Conservation (phyloP, 2,329 filamentous ascomycete genomes). For the Microthyrium microscopicum region DNA sequence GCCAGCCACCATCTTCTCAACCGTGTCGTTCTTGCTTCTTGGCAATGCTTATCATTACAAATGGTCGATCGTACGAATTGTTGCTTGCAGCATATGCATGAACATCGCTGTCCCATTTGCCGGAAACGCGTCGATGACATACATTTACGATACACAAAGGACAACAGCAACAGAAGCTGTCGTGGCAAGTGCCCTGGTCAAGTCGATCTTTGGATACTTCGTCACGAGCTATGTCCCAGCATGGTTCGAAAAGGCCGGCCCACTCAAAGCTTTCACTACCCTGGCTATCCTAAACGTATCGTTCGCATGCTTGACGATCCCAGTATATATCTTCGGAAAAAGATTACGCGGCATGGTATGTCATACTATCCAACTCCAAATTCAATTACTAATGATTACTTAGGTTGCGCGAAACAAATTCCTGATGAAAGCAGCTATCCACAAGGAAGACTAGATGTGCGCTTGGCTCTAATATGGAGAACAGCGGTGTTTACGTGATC, state of each 20-base stretch:
- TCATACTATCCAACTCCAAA: too few species aligned
- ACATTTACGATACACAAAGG: conserved; percentile 33
- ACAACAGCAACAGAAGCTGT: conserved; percentile 32
- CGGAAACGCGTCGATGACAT: conserved; percentile 33
- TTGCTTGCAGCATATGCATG: conserved; percentile 27
- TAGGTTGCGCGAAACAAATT: too few species aligned
- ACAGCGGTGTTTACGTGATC: too few species aligned
- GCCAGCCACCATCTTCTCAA: conserved; percentile 10
- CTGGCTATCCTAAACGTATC: conserved; percentile 22
- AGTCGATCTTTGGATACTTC: conserved; percentile 28
- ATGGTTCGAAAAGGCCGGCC: conserved; percentile 16
- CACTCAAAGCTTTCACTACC: conserved; percentile 15
- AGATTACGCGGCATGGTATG: conserved; percentile 26
- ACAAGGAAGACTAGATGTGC: too few species aligned
- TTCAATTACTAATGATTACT: too few species aligned
- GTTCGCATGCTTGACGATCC: conserved; percentile 30
- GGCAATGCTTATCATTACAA: conserved; percentile 12
- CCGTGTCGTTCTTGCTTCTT: conserved; percentile 22
- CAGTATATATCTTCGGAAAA: conserved; percentile 35
- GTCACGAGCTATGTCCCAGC: conserved; percentile 24
- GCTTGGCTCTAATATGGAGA: too few species aligned
- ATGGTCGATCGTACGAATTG: conserved; percentile 15
- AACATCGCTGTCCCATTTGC: conserved; percentile 33
- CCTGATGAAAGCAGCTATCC: too few species aligned
- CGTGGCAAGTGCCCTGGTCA: conserved; percentile 34